Evolutionary conservation across 257 asterid species (phyloP), one percentile per base, ranked within the genome.

Genomic region (Fraxinus anomala): DNA sequence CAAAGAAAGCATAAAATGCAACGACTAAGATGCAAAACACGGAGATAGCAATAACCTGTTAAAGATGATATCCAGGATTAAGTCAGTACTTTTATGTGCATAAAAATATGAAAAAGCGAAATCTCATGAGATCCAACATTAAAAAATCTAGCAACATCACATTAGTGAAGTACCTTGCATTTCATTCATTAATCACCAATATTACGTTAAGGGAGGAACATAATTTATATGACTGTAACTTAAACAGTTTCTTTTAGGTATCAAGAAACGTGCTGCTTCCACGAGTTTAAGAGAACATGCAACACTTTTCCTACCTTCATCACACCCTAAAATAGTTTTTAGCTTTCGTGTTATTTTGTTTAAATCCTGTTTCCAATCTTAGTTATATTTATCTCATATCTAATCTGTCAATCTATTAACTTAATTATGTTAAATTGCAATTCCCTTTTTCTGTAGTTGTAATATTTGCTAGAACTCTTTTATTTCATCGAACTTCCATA

Each of bases 1-100:
- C 96, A 85, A 94, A 92, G 89, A 94, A 94, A 68, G 97, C 97
- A 88, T 91, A 94, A 82, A 90, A 94, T 34, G 99, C 99, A 72
- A 94, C 96, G 81, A 88, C 97, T 73, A 94, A 79, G 85, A 94
- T 82, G 95, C 88, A 94, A 77, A 89, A 94, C 71, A 94, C 99
- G 0, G 99, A 92, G 80, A 94, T 84, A 61, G 99, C 99, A 85
- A 91, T 88, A 81, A 94, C 99, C 99, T 94, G 87, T 76, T 30
- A 75, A 68, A 72, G 73, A 81, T 47, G 70, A 72, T 66, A 72
- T 73, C 66, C 78, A 79, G 54, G 44, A 14, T 34, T 13, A 7
- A n/a, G 56, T 69, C 79, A 75, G 49, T 24, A 51, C 70, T 74
- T 51, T 76, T 73, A 19, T 67, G 79, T 59, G 44, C 39, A 33